Evolutionary conservation across 495 filamentous ascomycete genomes (phyloP), one percentile per base, ranked within the genome.

Genomic region (Parathielavia appendiculata): DNA sequence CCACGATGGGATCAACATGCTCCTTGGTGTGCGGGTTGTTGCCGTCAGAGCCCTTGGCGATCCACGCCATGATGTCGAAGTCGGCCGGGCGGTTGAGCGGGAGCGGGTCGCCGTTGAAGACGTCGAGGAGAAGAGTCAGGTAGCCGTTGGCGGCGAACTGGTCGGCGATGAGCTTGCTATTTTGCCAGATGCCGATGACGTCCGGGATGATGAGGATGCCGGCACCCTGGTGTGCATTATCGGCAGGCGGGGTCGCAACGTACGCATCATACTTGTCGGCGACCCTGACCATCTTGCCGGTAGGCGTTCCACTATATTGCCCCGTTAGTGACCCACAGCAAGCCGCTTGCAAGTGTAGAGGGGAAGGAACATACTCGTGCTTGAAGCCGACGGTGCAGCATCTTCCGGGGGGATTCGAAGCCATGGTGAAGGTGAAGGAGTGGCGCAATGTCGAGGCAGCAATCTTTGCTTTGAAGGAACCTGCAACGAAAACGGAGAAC

Each of bases 71-170:
- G 34, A 92, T 57, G 62, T 88, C 78, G 63, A 83, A 86, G 63
- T 72, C 82, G 35, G 64, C 73, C 1, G 79, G 71, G 2, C 77
- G 75, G 73, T 87, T 85, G 51, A 85, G 63, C 16, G 65, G 55
- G 63, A 89, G 66, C 16, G 83, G 63, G 63, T 95, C 87, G 51
- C 88, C 89, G 43, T 85, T 79, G 78, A 92, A 89, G 58, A 87
- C 73, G 69, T 96, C 91, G 56, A 89, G 81, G 62, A 95, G 76
- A 22, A 92, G 70, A 45, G 83, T 84, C 20, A 88, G 78, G 71
- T 91, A 96, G 44, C 90, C 91, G 66, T 88, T 87, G 64, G 82
- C 84, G 57, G 91, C 91, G 60, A 81, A 90, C 69, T 90, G 86
- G 75, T 95, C 90, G 57, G 89, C 90, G 57, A 92, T 75, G 48